Base-by-base conservation (phyloP, 1,139 yeast species). In the Blastobotrys arbuscula region DNA sequence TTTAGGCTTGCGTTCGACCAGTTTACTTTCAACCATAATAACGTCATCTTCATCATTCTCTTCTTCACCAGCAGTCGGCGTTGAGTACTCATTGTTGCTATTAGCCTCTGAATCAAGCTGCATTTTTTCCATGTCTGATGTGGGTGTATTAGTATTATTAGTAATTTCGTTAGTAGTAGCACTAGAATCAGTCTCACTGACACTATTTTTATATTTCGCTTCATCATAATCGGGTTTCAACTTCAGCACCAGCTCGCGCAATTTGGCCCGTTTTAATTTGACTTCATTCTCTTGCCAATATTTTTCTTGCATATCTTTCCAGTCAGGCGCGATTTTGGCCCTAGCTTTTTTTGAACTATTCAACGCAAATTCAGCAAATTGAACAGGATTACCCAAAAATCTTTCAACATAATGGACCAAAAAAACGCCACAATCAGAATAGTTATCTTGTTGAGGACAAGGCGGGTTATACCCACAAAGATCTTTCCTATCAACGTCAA, bases 371-470 rank as follows among this genome's bases (percentile, higher is more conserved):
- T 65, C 62, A 36, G 81, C 72, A 51, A 86, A 79, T 39, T 62
- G 70, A 0, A 62, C 62, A 0, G 82, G 79, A 43, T 75, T 67
- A 34, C 71, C 67, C 45, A 87, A 70, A 70, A 90, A 84, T 57
- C 76, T 78, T 53, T 78, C 75, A 20, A 86, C 77, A 59, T 87
- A 92, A 59, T 84, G 84, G 23, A 94, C 82, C 4, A 92, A 85
- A 68, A 87, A 97, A 20, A 94, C 80, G 1, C 99, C 99, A 69
- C 99, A 94, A 64, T 94, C 98, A 61, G 90, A 87, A 66, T 82
- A 82, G 63, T 94, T 94, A 44, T 81, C 81, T 62, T 94, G 99
- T 53, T 77, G 81, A 0, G 97, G 96, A 0, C 89, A 95, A 26
- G 70, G 62, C 5, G 85, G 84, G 3, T 73, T 69, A 48, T 72